These are phyloP conservation scores for Dicorynia guianensis DNA, from an alignment of 306 rosid species.

Conservation along the genomic window DNA sequence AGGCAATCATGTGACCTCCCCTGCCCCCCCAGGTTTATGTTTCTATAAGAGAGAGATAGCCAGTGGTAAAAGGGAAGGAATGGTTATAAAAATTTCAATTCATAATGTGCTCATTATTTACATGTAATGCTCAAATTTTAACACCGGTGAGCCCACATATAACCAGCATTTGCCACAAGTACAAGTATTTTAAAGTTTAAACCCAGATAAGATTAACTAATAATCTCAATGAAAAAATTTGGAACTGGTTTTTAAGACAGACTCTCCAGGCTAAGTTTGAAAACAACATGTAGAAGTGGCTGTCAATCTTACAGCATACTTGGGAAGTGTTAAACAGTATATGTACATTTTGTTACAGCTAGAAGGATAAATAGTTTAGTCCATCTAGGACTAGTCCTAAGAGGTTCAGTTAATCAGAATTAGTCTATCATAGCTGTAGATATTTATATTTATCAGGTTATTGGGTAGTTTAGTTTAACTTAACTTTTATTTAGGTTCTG, in stretches of 20 bases:
- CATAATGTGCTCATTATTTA: background rate
- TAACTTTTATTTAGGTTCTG: too few species aligned
- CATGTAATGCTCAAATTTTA: background rate
- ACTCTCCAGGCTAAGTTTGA: background rate
- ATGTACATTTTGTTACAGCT: too few species aligned
- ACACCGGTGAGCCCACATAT: background rate
- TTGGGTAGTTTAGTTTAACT: too few species aligned
- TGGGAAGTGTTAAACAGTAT: background rate
- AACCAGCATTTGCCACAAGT: background rate
- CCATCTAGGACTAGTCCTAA: too few species aligned
- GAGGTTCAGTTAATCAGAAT: too few species aligned
- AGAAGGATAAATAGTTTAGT: too few species aligned
- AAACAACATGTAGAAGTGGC: background rate
- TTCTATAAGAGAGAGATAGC: background rate
- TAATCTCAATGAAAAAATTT: background rate
- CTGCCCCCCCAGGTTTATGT: background rate
- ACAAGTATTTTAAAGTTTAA: background rate
- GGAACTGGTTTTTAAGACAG: background rate
- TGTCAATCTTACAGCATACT: background rate
- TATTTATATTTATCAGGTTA: too few species aligned
- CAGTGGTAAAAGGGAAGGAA: background rate
- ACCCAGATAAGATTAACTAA: background rate
- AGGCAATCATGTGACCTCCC: constrained; percentile 7
- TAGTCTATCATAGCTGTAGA: too few species aligned
- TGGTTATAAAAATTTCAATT: background rate